These are phyloP conservation scores for Microbotryum silenes-acaulis DNA, from an alignment of 1,284 basidiomycete species.

Conservation along the genomic window DNA sequence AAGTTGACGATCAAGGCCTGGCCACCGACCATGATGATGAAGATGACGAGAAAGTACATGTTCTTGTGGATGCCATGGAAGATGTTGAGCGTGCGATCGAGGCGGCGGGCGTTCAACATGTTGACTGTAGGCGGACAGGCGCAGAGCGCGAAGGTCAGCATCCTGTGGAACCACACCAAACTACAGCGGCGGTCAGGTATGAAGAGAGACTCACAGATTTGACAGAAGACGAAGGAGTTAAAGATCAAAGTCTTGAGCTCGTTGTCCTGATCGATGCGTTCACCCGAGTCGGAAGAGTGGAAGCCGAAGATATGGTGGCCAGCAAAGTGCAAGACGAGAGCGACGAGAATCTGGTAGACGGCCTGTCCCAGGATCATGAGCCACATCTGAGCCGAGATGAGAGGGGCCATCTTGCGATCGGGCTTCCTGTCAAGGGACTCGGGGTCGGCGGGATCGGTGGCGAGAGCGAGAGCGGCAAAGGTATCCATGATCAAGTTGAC, in stretches of 20 bases:
- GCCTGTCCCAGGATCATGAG: constrained; percentile 82
- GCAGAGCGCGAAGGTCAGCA: neutral
- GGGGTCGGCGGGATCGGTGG: constrained; percentile 86
- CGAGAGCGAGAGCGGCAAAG: constrained; percentile 91
- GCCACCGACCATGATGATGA: constrained; percentile 72
- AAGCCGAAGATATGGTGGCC: constrained; percentile 58
- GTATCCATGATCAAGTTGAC: constrained; percentile 70
- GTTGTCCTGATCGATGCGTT: constrained; percentile 45
- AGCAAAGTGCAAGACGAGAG: constrained; percentile 81
- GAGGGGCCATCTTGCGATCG: constrained; percentile 73
- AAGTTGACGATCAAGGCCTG: constrained; percentile 87
- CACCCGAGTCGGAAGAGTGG: constrained; percentile 43
- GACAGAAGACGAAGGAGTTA: constrained; percentile 94
- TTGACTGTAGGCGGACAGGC: constrained; percentile 47
- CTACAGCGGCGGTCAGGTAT: constrained; percentile 2
- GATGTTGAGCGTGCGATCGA: constrained; percentile 80
- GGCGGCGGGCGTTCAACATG: constrained; percentile 80
- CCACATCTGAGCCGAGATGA: constrained; percentile 70
- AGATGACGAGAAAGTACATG: constrained; percentile 79
- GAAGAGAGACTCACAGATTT: constrained; percentile 54
- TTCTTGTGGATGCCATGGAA: constrained; percentile 77
- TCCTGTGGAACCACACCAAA: neutral
- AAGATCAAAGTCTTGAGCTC: constrained; percentile 82
- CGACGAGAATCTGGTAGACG: constrained; percentile 73
- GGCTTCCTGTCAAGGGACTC: constrained; percentile 77